Conservation (phyloP, 768 basidiomycete species). For the Amanita rimosa region DNA sequence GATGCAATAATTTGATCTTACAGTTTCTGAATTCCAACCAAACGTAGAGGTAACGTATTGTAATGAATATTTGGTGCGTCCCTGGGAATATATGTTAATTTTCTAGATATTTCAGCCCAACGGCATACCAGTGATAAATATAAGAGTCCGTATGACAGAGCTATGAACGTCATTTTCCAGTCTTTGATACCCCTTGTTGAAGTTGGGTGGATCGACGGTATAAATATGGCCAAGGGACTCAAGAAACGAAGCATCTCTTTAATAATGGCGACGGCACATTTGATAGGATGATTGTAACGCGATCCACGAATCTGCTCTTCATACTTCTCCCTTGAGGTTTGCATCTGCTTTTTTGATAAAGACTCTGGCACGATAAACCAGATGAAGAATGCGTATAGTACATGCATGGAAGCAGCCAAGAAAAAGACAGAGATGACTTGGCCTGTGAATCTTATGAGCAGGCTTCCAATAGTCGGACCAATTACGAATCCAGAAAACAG, state of each 20-base stretch:
- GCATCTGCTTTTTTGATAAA: slow-evolving; percentile 41
- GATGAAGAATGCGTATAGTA: slow-evolving; percentile 34
- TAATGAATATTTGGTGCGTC: slow-evolving; percentile 45
- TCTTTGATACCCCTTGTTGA: slow-evolving; percentile 34
- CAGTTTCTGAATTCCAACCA: slow-evolving; percentile 56
- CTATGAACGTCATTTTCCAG: slow-evolving; percentile 56
- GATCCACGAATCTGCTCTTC: slow-evolving; percentile 17
- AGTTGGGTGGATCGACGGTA: slow-evolving; percentile 31
- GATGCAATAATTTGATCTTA: slow-evolving; percentile 17
- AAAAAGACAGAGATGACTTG: slow-evolving; percentile 63
- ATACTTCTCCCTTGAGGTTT: slow-evolving; percentile 23
- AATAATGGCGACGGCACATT: slow-evolving; percentile 15
- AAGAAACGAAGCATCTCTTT: slow-evolving; percentile 49
- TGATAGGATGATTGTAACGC: slow-evolving; percentile 8
- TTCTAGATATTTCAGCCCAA: neutral
- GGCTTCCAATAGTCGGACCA: slow-evolving; percentile 63
- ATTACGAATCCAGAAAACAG: slow-evolving; percentile 64
- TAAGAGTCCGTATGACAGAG: slow-evolving; percentile 37
- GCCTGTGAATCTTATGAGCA: slow-evolving; percentile 49
- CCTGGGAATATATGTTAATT: slow-evolving; percentile 20
- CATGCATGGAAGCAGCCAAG: slow-evolving; percentile 37
- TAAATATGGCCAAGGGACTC: slow-evolving; percentile 57
- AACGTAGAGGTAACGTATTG: slow-evolving; percentile 55
- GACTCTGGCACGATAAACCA: slow-evolving; percentile 73
- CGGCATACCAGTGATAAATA: slow-evolving; percentile 33